phyloP scores from a whole-genome alignment of 768 basidiomycete genomes.

The Podaxis pistillaris region DNA sequence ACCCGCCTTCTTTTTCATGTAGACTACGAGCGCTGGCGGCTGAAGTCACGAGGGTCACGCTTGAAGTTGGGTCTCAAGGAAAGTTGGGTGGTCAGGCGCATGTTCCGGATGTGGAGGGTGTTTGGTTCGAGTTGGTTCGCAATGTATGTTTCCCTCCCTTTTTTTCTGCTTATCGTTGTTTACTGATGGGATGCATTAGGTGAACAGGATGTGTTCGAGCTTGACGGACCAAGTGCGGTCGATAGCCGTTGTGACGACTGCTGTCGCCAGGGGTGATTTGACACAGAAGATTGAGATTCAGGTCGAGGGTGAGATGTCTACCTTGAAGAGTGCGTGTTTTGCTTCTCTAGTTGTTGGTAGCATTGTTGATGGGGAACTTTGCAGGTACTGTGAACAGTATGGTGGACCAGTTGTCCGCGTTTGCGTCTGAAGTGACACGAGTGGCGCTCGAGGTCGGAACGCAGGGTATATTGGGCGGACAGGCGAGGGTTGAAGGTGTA shows the following conservation, averaged over 20 bases:
- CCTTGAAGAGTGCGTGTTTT: conserved; percentile 53
- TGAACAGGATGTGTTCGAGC: conserved; percentile 80
- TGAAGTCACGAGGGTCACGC: conserved; percentile 81
- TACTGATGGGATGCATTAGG: conserved; percentile 31
- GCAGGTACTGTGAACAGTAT: conserved; percentile 84
- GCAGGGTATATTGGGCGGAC: conserved; percentile 87
- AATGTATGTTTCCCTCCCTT: conserved; percentile 46
- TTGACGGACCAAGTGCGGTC: conserved; percentile 80
- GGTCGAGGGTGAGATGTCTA: conserved; percentile 83
- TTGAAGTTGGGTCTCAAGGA: conserved; percentile 86
- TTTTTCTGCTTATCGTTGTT: not conserved
- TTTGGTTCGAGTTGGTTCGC: conserved; percentile 81
- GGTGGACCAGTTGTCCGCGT: conserved; percentile 87
- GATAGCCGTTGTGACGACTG: conserved; percentile 83
- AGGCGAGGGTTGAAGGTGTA: conserved; percentile 86
- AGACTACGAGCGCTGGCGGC: conserved; percentile 66
- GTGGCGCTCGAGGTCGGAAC: conserved; percentile 91
- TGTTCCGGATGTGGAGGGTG: conserved; percentile 89
- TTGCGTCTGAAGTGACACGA: conserved; percentile 79
- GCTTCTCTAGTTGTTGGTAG: not conserved
- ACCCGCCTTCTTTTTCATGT: not conserved
- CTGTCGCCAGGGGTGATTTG: conserved; percentile 88
- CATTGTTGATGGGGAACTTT: not conserved
- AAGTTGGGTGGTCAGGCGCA: conserved; percentile 87
- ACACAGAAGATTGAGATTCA: conserved; percentile 92